Base-by-base conservation (phyloP, 257 asterid species). In the Plectranthus barbatus region DNA sequence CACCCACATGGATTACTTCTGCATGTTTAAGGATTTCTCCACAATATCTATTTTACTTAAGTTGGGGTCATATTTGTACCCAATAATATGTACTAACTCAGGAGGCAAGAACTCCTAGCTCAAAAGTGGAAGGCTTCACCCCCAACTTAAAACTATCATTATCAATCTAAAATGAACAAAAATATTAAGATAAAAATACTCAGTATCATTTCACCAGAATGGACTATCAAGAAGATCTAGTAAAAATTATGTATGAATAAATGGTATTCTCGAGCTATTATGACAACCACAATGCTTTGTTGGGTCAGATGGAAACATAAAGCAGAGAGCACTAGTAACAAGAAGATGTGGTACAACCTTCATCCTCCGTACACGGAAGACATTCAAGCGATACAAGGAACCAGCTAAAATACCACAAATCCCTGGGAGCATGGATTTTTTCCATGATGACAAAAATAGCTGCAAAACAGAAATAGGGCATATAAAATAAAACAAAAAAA, bases 391-490 rank as follows among this genome's bases (percentile, higher is more conserved):
- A 54, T 90, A 93, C 36, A 93, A 73, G 69, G 84, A 78, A 57
- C 99, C 99, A n/a, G 97, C 97, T 52, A 93, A 76, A 74, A 93
- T 83, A 61, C 99, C 99, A 74, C 97, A 93, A 64, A 90, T 79
- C 67, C 99, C 99, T 0, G 97, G 99, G 45, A 93, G 58, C 76
- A 93, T 78, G 64, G 99, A 87, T 83, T 95, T 83, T 80, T 80
- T 93, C 99, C 99, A 93, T 50, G 96, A 93, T 34, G 99, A 87
- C 74, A 93, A 71, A 68, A 93, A 90, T 69, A 93, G 88, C 99
- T 93, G 92, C 79, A 74, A 71, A 36, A 63, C 23, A 39, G 24
- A 74, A 70, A 58, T 56, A 36, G 52, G 68, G 67, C 47, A 39
- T 52, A 52, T 12, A 53, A 63, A 56, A 54, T 31, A 56, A 53